A percentile compares a stretch with the other conserved stretches of the same genome.
These are phyloP conservation scores for Fusarium sp. DNA, from an alignment of 2,329 filamentous ascomycete species.

Conservation along the genomic window DNA sequence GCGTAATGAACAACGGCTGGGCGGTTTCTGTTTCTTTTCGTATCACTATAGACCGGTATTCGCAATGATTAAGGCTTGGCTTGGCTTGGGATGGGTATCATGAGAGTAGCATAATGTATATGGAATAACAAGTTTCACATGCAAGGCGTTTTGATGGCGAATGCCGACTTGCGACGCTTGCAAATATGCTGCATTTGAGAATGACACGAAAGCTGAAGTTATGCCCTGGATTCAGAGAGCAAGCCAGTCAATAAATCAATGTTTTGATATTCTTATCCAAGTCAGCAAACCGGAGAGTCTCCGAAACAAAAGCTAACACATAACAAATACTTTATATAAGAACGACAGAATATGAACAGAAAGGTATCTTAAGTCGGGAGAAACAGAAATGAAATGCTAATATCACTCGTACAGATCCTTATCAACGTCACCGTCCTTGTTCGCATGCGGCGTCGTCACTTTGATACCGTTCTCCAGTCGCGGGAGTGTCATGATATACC, in stretches of 20 bases:
- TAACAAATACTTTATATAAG: not conserved
- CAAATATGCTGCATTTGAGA: too few species aligned
- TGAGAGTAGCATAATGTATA: constrained; percentile 7
- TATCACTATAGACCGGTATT: constrained; percentile 6
- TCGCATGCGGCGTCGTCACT: constrained; percentile 60
- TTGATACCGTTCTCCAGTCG: constrained; percentile 61
- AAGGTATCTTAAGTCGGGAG: constrained; percentile 8
- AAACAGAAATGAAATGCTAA: not conserved
- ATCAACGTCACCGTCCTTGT: constrained; percentile 52
- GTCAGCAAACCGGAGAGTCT: not conserved
- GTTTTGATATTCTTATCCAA: not conserved
- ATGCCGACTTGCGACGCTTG: not conserved
- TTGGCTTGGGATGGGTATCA: constrained; percentile 4
- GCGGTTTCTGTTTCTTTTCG: constrained; percentile 4
- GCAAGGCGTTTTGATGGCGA: not conserved
- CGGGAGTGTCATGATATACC: constrained; percentile 57
- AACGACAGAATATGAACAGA: not conserved
- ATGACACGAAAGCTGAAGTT: too few species aligned
- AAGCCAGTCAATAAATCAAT: not conserved
- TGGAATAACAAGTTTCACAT: not conserved
- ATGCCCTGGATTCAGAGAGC: not conserved
- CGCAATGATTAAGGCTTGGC: constrained; percentile 1
- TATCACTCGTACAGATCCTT: constrained; percentile 47
- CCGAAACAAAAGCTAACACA: not conserved
- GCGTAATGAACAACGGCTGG: not conserved